Conservation (phyloP, 441 rosid genomes). For the Omphalea diandra region DNA sequence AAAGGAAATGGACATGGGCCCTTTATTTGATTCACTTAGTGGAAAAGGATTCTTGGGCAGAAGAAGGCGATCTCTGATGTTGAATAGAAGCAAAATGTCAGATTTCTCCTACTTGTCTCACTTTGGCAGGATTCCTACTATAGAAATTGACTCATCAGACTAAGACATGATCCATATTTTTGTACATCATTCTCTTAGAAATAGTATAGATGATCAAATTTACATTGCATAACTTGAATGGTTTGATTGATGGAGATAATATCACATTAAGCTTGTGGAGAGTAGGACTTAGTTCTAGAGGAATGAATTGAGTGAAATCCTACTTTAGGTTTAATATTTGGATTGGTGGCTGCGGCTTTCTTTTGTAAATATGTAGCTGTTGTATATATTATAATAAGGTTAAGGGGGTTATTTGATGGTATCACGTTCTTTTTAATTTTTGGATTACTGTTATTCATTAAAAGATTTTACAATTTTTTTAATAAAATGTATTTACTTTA, state of each 20-base stretch:
- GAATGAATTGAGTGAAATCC: no score
- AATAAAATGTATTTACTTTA: no score
- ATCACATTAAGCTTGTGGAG: not conserved
- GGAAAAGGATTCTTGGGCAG: constrained; percentile 56
- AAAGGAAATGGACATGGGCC: constrained; percentile 84
- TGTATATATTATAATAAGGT: no score
- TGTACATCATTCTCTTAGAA: not conserved
- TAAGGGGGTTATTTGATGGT: no score
- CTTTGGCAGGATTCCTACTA: constrained; percentile 43
- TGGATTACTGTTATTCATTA: no score
- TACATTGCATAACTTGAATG: not conserved
- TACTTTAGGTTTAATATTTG: no score
- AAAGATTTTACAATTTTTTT: no score
- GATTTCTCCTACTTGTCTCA: constrained; percentile 43
- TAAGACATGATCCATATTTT: constrained; percentile 18
- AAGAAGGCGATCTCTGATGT: constrained; percentile 52
- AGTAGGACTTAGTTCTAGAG: not conserved
- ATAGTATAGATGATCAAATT: not conserved
- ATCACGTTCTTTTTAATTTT: no score
- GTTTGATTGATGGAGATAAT: not conserved
- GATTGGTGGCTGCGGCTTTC: no score
- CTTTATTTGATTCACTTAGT: constrained; percentile 53
- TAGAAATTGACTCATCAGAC: constrained; percentile 64
- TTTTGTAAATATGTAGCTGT: no score
- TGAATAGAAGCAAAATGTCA: constrained; percentile 37